Evolutionary conservation across 805 yeast genomes (phyloP), one percentile per base, ranked within the genome.

Genomic region (Myxozyma neotropica): DNA sequence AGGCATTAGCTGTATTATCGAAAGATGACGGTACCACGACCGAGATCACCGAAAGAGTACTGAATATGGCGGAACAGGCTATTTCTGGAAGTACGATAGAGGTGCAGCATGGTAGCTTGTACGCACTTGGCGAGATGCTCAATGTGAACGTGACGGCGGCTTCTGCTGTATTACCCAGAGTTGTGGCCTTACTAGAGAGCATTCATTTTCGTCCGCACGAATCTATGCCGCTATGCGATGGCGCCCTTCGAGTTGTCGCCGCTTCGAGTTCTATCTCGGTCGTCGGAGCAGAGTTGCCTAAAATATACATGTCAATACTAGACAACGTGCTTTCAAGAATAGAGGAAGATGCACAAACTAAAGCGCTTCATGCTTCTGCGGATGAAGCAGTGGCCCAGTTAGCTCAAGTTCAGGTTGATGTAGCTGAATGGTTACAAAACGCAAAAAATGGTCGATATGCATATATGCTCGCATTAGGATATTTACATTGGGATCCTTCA

Each of bases 231-330:
- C 47, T 57, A 7, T 57, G 45, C 36, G 61, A 61, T 7, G 55
- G 59, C 3, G 59, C 63, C 5, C 45, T 61, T 8, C 64, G 40
- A 12, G 59, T 58, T 12, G 47, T 61, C 15, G 44, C 35, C 4
- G 40, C 64, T 1, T 45, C 59, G 10, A 19, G 27, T 15, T n/a
- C 46, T 5, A 17, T 48, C 39, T 7, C n/a, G 19, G 3, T n/a
- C 4, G 23, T 26, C 12, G 40, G 8, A 54, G 67, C 23, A 39
- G 55, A 2, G 75, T 77, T 65, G 72, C 69, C 59, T 79, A 75
- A 53, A 67, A 57, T 33, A 76, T 75, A 48, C 63, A 71, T 6
- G 55, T 57, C 47, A 71, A 71, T 46, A 35, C 38, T 60, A 10
- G 33, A 48, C 12, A 53, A 53, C 12, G 50, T 36, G 4, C 51